Base-by-base conservation (phyloP, 192 early-diverging fungal species). In the Phlyctochytrium planicorne region DNA sequence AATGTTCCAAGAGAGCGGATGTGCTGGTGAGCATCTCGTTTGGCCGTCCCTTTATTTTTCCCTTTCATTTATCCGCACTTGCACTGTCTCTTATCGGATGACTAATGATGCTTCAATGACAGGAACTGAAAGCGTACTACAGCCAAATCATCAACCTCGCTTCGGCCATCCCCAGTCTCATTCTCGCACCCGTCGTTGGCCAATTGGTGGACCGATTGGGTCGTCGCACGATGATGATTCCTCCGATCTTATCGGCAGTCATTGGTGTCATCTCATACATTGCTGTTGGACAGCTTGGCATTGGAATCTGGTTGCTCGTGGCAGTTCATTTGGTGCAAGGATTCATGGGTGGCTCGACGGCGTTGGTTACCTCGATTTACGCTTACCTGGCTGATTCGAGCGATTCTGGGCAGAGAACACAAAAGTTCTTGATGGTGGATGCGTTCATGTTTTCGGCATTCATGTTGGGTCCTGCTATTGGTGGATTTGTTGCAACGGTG, bases 371-470 rank as follows among this genome's bases (percentile, higher is more conserved):
- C 29, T 34, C 47, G 27, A 60, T 60, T 2, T 74, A 71, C 53
- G 53, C 77, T 2, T 82, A 77, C 50, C 53, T 82, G 59, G 71
- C 72, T 3, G 80, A 82, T 53, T 70, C 70, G n/a, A 72, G 67
- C 6, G 31, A 31, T n/a, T 29, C 63, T 12, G 53, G 53, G 4
- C 53, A 56, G 33, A 25, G 77, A 37, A 73, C 66, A 17, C 53
- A 63, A 29, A 66, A 64, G 16, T 82, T 82, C 61, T 30, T 75
- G 14, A 20, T 69, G 29, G 63, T 65, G 3, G 80, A 82, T 52
- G 68, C 77, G 17, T 63, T 69, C 31, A 53, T 65, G 30, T 82
- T 75, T 61, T 53, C 66, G 32, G 67, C 72, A 6, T 67, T 79
- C 29, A 73, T 73, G 0, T 32, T 72, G 34, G 80, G 77, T 2